Conservation (phyloP, 106 monocot genomes). For the Allium cepa region DNA sequence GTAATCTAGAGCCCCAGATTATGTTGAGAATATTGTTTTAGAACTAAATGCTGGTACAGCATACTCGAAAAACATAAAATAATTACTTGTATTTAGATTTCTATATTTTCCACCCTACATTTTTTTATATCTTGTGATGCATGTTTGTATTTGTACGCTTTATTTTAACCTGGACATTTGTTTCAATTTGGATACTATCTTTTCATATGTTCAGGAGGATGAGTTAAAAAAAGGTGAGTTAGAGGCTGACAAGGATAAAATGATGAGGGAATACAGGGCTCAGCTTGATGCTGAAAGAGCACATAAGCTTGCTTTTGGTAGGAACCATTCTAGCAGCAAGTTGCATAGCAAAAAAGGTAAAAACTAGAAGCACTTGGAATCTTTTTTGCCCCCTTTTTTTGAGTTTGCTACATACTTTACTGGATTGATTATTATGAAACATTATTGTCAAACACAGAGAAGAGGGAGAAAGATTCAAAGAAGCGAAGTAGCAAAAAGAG, state of each 20-base stretch:
- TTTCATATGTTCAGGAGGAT: conserved; percentile 48
- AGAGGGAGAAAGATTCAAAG: conserved; percentile 68
- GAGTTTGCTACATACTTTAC: background rate
- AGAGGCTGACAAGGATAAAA: conserved; percentile 93
- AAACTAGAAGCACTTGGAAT: background rate
- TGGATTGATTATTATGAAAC: background rate
- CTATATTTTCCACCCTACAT: too few species aligned
- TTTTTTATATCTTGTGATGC: too few species aligned
- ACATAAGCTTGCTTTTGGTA: conserved; percentile 72
- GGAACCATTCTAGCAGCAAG: conserved; percentile 65
- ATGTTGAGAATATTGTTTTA: too few species aligned
- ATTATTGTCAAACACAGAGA: conserved; percentile 34
- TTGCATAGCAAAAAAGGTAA: conserved; percentile 75
- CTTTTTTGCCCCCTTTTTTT: too few species aligned
- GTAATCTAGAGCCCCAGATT: too few species aligned
- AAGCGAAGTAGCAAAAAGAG: conserved; percentile 66
- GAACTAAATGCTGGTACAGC: too few species aligned
- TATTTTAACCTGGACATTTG: background rate
- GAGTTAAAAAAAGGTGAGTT: conserved; percentile 83
- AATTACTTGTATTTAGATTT: too few species aligned
- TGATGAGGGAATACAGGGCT: conserved; percentile 99
- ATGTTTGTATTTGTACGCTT: too few species aligned
- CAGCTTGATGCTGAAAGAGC: conserved; percentile 95
- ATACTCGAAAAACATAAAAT: too few species aligned
- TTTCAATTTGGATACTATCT: too few species aligned